Percentiles rank a stretch among this genome's conserved stretches.
phyloP scores from a whole-genome alignment of 2,329 filamentous ascomycete genomes.

The Trichoderma harzianum region DNA sequence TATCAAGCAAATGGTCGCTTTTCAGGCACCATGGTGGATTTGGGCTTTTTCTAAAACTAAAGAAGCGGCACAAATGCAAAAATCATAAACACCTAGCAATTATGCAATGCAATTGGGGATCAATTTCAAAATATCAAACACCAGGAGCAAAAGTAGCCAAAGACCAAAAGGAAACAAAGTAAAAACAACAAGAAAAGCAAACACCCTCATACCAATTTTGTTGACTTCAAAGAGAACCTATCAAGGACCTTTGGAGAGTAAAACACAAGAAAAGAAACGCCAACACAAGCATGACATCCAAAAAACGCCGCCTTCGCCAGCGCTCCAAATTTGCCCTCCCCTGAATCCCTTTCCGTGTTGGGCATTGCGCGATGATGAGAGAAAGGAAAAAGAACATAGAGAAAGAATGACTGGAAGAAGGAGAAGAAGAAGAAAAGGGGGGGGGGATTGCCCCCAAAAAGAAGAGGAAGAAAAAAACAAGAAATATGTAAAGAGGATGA shows the following conservation, averaged over 20 bases:
- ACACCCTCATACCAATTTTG: background rate
- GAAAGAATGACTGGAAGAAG: background rate
- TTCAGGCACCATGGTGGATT: background rate
- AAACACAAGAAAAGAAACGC: conserved; percentile 1
- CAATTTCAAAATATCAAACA: background rate
- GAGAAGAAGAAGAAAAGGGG: background rate
- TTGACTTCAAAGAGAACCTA: background rate
- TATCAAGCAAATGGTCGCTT: background rate
- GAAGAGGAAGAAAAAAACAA: background rate
- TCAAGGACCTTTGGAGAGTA: background rate
- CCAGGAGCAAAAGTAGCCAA: background rate
- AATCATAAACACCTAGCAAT: background rate
- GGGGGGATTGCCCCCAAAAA: background rate
- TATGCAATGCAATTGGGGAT: background rate
- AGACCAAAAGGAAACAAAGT: background rate
- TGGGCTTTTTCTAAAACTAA: background rate
- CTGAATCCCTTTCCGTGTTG: background rate
- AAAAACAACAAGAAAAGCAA: background rate
- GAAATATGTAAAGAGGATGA: background rate
- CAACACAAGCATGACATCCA: conserved; percentile 4
- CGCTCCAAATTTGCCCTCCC: conserved; percentile 5
- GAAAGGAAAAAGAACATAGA: background rate
- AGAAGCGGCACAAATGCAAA: background rate
- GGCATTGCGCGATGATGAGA: conserved; percentile 1
- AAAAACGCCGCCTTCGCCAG: conserved; percentile 21